Evolutionary conservation across 2,329 filamentous ascomycete genomes (phyloP).

Genomic region (Trichoderma polysporum): DNA sequence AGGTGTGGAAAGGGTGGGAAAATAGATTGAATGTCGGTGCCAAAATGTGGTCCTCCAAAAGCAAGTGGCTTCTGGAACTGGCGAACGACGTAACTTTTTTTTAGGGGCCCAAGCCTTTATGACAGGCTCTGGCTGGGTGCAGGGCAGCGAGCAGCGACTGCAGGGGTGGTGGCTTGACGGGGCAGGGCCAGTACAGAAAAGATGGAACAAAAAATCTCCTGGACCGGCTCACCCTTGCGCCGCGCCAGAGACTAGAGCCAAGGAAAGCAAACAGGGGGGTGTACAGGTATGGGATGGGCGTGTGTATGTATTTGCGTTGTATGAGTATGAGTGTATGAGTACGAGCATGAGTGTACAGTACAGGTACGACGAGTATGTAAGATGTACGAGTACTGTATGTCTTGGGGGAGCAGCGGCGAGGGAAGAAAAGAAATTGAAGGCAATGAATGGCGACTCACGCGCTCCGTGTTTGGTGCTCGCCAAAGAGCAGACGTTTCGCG

Average conservation of each 20-base stretch:
- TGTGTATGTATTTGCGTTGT: neutral
- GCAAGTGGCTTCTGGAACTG: conserved; percentile 19
- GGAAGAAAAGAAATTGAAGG: neutral
- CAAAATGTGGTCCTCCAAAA: conserved; percentile 19
- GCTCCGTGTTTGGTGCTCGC: neutral
- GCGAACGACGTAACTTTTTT: conserved; percentile 24
- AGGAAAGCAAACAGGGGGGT: conserved; percentile 21
- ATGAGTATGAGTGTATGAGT: neutral
- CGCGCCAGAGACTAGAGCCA: conserved; percentile 19
- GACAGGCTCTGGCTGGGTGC: conserved; percentile 19
- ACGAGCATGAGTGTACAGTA: too few relatives aligned
- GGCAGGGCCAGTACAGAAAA: conserved; percentile 13
- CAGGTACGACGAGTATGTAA: too few relatives aligned
- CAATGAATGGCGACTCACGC: neutral
- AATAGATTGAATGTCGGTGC: conserved; percentile 11
- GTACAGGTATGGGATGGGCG: neutral
- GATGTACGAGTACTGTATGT: neutral
- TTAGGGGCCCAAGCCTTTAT: conserved; percentile 26
- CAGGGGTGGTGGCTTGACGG: conserved; percentile 4
- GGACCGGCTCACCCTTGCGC: conserved; percentile 24
- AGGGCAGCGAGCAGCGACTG: conserved; percentile 12
- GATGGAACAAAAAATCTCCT: conserved; percentile 23
- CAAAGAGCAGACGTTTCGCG: neutral
- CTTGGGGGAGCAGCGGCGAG: neutral
- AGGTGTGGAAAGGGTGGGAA: conserved; percentile 14